A percentile compares a stretch with the other conserved stretches of the same genome.
Conservation (phyloP, 208 protist genomes). For the Novymonas esmeraldas region DNA sequence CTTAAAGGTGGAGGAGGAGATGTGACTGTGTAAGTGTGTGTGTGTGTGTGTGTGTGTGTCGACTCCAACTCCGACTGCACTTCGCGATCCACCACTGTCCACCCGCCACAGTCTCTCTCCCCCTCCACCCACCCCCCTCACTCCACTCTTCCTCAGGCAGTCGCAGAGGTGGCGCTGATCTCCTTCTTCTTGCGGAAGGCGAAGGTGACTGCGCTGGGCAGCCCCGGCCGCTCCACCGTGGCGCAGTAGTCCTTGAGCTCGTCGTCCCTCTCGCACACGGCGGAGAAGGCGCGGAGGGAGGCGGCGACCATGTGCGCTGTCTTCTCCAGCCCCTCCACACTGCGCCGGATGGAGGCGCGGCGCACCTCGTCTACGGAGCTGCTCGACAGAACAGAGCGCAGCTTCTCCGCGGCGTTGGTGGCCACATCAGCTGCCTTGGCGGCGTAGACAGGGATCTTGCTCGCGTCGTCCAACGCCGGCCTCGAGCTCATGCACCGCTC, state of each 20-base stretch:
- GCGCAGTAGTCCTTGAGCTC: conserved; percentile 49
- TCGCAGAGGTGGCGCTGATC: background rate
- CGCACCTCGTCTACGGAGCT: conserved; percentile 38
- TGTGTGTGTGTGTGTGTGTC: no score
- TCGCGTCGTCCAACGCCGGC: conserved; percentile 40
- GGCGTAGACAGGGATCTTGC: conserved; percentile 50
- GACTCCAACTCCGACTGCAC: no score
- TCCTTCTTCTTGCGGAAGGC: conserved; percentile 53
- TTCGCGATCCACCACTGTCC: no score
- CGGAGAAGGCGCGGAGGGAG: conserved; percentile 49
- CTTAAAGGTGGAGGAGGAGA: background rate
- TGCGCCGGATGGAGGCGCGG: conserved; percentile 32
- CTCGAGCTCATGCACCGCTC: conserved; percentile 62
- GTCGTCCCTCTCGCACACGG: conserved; percentile 54
- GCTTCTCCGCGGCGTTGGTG: conserved; percentile 52
- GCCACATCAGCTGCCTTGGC: conserved; percentile 62
- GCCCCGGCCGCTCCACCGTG: conserved; percentile 47
- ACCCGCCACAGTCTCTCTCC: background rate
- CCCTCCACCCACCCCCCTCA: background rate
- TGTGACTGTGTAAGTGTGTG: no score
- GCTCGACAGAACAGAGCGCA: conserved; percentile 43
- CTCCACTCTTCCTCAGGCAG: background rate
- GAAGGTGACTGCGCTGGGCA: conserved; percentile 50
- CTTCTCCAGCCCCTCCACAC: conserved; percentile 52
- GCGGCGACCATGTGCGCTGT: conserved; percentile 51